Evolutionary conservation across 2,329 filamentous ascomycete species (phyloP), one percentile per base, ranked within the genome.

Genomic region (Geosmithia flava): DNA sequence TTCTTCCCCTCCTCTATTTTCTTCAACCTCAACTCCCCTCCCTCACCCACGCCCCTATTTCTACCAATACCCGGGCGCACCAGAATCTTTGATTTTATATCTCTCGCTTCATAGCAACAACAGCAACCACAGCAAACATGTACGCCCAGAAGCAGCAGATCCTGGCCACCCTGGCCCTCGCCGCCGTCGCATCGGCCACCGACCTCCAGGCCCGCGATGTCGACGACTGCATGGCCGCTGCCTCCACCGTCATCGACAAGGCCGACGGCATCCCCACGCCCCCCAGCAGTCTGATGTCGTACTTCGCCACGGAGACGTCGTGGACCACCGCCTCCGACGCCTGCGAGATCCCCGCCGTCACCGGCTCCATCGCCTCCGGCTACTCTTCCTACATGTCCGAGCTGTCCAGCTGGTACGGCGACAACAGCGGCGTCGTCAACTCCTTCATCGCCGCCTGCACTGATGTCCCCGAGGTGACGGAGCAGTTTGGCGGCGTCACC

Each of bases 331-430:
- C 15, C 33, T 7, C 58, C 20, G 50, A 58, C 20, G 11, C 44
- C 1, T 62, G 59, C 50, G 52, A 55, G 20, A 17, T 60, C 29
- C 59, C 59, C 7, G 49, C 44, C 2, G 49, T 61, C 37, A 62
- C 59, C 7, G 59, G 59, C 7, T 52, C 55, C 17, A 39, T 59
- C 45, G 56, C 56, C 17, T 50, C 52, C 1, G 59, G 58, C 17
- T 61, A 56, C 52, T 53, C 56, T 2, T 56, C 54, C 3, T 62
- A 54, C 30, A 52, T 50, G 16, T 49, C 49, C 7, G 45, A 50
- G 10, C 48, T 58, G 8, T 50, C 53, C 13, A 56, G 53, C 45
- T 62, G 58, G 57, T 54, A 56, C 33, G 41, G 44, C 0, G 52
- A 51, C 8, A 50, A 58, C 20, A 49, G 44, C 27, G 50, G 47